Evolutionary conservation across 164 flowering plant species (phyloP).

Genomic region (Stephania yunnanensis): DNA sequence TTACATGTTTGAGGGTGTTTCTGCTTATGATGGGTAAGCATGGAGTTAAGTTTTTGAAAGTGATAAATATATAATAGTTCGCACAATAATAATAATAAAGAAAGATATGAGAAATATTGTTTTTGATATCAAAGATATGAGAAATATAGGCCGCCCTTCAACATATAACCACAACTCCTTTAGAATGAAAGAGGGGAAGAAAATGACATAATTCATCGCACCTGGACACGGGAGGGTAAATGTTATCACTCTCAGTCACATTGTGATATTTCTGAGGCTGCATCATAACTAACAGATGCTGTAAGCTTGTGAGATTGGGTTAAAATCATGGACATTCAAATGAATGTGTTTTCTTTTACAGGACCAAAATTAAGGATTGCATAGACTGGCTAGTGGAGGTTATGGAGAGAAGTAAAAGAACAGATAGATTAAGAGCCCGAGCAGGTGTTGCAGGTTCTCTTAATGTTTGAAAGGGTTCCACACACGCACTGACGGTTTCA

Average conservation of each 20-base stretch:
- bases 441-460: constrained; percentile 34
- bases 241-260: background rate
- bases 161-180: background rate
- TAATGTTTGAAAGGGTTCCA: constrained; percentile 6
- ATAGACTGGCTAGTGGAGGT: constrained; percentile 82
- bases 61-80: background rate
- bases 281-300: background rate
- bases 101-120: background rate
- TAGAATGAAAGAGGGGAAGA: background rate
- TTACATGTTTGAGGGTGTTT: constrained; percentile 83
- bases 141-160: background rate
- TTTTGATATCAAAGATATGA: background rate
- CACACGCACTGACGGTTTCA: too few relatives aligned
- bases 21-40: constrained; percentile 83
- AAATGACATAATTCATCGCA: background rate
- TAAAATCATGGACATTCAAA: background rate
- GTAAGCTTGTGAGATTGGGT: background rate
- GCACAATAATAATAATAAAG: background rate
- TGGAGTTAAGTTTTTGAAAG: background rate
- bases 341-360: constrained; percentile 25
- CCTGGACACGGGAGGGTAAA: background rate
- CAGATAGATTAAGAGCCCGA: constrained; percentile 63
- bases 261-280: background rate
- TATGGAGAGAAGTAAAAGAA: constrained; percentile 93
- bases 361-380: constrained; percentile 75